Conservation (phyloP, 176 grass and related monocot genomes). For the Rhynchospora tenuis region DNA sequence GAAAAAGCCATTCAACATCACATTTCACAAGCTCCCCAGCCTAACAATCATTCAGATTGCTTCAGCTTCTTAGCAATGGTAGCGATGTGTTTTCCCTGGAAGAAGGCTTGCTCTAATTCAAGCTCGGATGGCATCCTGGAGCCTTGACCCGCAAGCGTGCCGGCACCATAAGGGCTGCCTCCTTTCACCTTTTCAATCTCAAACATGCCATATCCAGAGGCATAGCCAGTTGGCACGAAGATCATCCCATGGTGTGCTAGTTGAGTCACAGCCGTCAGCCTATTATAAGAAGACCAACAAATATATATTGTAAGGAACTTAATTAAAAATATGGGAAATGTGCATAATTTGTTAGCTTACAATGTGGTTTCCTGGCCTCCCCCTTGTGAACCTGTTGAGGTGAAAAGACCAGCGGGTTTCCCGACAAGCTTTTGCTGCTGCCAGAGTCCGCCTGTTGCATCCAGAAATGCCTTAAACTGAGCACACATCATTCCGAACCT, state of each 20-base stretch:
- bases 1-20: no score
- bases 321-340: background rate
- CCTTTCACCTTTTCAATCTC: slow-evolving; percentile 36
- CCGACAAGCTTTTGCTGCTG: slow-evolving; percentile 32
- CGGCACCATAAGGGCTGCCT: slow-evolving; percentile 38
- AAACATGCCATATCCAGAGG: slow-evolving; percentile 43
- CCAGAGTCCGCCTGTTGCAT: slow-evolving; percentile 54
- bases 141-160: slow-evolving; percentile 12
- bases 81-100: slow-evolving; percentile 48
- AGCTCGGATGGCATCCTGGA: background rate
- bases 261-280: slow-evolving; percentile 41
- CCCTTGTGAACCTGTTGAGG: slow-evolving; percentile 21
- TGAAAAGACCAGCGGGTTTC: slow-evolving; percentile 42
- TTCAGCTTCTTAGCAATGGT: slow-evolving; percentile 47
- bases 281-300: background rate
- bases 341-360: slow-evolving; percentile 1
- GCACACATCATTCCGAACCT: slow-evolving; percentile 55
- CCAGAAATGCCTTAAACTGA: slow-evolving; percentile 52
- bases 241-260: slow-evolving; percentile 55
- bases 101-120: slow-evolving; percentile 32
- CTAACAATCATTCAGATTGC: background rate
- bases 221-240: slow-evolving; percentile 40
- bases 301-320: no score
- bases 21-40: no score
- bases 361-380: slow-evolving; percentile 45